A percentile compares a stretch with the other conserved stretches of the same genome.
phyloP scores from a whole-genome alignment of 306 rosid species.

The Lathyrus aphaca region DNA sequence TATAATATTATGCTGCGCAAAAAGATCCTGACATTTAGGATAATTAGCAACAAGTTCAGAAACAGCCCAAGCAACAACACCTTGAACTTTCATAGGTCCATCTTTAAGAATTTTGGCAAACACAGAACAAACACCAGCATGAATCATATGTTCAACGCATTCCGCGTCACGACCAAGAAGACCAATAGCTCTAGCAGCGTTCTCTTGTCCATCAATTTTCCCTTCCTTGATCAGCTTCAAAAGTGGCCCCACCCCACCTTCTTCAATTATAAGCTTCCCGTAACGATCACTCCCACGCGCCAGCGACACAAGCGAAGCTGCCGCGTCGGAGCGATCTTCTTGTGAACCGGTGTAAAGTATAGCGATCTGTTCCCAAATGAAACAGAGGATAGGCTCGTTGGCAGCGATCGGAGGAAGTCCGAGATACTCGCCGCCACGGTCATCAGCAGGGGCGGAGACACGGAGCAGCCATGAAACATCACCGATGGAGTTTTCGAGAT shows the following conservation, averaged over 20 bases:
- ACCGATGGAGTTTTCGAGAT: constrained; percentile 69
- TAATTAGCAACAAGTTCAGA: constrained; percentile 59
- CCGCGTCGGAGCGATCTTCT: constrained; percentile 69
- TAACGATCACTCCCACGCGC: constrained; percentile 76
- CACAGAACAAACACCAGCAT: constrained; percentile 61
- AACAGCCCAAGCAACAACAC: constrained; percentile 72
- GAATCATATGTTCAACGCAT: constrained; percentile 68
- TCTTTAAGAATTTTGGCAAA: constrained; percentile 73
- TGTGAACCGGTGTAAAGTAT: constrained; percentile 44
- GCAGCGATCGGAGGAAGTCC: constrained; percentile 78
- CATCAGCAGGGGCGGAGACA: constrained; percentile 63
- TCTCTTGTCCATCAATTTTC: constrained; percentile 61
- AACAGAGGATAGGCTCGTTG: constrained; percentile 70
- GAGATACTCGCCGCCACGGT: constrained; percentile 63
- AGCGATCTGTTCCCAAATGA: constrained; percentile 76
- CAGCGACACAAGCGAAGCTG: constrained; percentile 67
- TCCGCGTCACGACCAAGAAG: constrained; percentile 63
- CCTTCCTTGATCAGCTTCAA: constrained; percentile 69
- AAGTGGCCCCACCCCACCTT: constrained; percentile 66
- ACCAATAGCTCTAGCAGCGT: constrained; percentile 68
- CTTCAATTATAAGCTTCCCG: constrained; percentile 66
- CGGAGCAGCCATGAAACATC: constrained; percentile 87
- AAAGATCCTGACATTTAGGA: constrained; percentile 75
- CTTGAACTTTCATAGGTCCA: constrained; percentile 73
- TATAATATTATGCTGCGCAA: constrained; percentile 69